These are phyloP conservation scores for Chrysopogon serrulatus DNA, from an alignment of 176 grass and related monocot genomes.

Conservation along the genomic window DNA sequence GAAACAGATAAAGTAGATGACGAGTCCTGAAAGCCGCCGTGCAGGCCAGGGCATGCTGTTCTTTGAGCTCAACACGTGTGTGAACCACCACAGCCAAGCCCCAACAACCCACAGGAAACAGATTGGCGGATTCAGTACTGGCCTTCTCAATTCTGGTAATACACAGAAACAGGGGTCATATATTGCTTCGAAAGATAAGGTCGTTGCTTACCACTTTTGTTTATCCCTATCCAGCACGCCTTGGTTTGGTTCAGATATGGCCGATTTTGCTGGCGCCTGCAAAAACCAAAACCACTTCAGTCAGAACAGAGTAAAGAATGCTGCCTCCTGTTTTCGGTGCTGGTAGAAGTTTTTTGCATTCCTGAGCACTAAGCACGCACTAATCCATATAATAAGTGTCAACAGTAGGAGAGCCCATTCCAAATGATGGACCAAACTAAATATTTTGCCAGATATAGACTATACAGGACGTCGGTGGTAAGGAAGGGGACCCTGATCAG, in stretches of 20 bases:
- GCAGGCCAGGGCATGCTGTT: background rate
- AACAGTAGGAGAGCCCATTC: background rate
- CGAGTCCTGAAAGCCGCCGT: conserved; percentile 11
- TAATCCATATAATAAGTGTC: background rate
- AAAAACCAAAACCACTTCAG: background rate
- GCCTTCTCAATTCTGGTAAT: background rate
- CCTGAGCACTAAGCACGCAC: background rate
- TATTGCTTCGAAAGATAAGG: conserved; percentile 29
- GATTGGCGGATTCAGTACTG: conserved; percentile 8
- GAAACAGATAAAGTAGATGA: conserved; percentile 16
- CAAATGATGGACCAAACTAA: background rate
- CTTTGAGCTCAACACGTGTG: conserved; percentile 19
- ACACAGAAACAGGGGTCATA: background rate
- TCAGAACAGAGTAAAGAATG: background rate
- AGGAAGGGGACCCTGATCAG: conserved; percentile 5
- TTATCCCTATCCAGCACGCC: conserved; percentile 7
- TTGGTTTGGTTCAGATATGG: conserved; percentile 1
- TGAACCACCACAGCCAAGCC: conserved; percentile 5
- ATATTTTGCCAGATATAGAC: conserved; percentile 15
- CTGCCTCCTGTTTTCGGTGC: background rate
- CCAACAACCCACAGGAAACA: conserved; percentile 27
- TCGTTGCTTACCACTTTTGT: conserved; percentile 23
- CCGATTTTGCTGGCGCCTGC: background rate
- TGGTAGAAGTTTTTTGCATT: background rate
- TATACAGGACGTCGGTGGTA: background rate